phyloP scores from a whole-genome alignment of 495 filamentous ascomycete genomes.

The Penicillium roqueforti region DNA sequence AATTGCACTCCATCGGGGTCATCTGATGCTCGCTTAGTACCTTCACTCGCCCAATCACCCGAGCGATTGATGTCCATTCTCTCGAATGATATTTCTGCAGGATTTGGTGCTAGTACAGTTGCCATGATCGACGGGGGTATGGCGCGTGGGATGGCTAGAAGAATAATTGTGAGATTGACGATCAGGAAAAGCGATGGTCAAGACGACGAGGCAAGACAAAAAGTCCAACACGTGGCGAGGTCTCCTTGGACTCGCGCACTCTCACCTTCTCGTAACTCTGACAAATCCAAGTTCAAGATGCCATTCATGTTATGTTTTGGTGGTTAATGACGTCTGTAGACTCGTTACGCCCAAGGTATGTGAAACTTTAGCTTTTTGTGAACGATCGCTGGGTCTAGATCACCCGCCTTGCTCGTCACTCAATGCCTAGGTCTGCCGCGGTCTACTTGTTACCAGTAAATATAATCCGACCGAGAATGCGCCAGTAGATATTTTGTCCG shows the following conservation, averaged over 20 bases:
- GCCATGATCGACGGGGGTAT: conserved; percentile 2
- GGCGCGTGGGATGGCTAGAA: neutral
- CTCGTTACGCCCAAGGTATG: conserved; percentile 7
- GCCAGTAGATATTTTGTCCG: no score
- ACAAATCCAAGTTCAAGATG: neutral
- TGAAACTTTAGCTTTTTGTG: conserved; percentile 4
- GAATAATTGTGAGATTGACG: neutral
- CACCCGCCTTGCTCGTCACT: no score
- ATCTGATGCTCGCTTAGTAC: neutral
- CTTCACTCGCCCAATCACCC: neutral
- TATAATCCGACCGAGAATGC: no score
- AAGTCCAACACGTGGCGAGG: neutral
- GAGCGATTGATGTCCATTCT: neutral
- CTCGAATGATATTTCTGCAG: neutral
- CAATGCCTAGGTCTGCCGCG: no score
- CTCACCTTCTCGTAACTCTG: conserved; percentile 3
- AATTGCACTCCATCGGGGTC: neutral
- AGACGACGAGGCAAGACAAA: neutral
- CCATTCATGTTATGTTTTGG: conserved; percentile 1
- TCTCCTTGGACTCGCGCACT: no score
- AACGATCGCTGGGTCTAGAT: no score
- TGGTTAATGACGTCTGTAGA: conserved; percentile 5
- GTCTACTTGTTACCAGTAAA: no score
- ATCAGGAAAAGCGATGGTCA: conserved; percentile 6
- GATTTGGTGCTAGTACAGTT: neutral